These are phyloP conservation scores for Neonectria hederae DNA, from an alignment of 2,329 filamentous ascomycete species.

Conservation along the genomic window DNA sequence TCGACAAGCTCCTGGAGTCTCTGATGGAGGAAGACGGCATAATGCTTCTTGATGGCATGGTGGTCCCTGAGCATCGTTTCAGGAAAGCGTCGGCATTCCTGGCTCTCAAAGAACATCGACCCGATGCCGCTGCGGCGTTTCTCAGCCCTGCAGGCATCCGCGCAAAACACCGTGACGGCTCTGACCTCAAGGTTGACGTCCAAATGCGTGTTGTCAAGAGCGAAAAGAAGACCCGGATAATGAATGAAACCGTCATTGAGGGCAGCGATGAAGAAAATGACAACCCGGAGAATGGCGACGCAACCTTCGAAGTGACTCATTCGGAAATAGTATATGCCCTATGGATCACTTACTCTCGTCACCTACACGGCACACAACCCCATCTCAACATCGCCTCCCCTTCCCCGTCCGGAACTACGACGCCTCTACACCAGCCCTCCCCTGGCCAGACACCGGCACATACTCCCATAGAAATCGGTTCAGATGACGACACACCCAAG, in stretches of 20 bases:
- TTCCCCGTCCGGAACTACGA: constrained; percentile 69
- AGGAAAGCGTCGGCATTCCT: constrained; percentile 86
- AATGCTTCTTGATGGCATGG: constrained; percentile 88
- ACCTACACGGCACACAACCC: constrained; percentile 80
- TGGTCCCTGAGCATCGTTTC: constrained; percentile 96
- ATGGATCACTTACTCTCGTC: constrained; percentile 96
- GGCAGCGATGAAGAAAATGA: constrained; percentile 64
- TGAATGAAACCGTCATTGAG: constrained; percentile 73
- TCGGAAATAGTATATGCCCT: constrained; percentile 91
- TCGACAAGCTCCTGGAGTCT: constrained; percentile 83
- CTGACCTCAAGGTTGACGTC: constrained; percentile 91
- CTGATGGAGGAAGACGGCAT: constrained; percentile 89
- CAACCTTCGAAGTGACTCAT: constrained; percentile 59
- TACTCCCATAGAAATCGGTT: constrained; percentile 65
- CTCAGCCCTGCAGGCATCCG: constrained; percentile 84
- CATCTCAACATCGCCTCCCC: constrained; percentile 69
- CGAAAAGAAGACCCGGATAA: constrained; percentile 71
- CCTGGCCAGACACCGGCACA: constrained; percentile 74
- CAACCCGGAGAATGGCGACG: constrained; percentile 48
- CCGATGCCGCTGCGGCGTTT: constrained; percentile 82
- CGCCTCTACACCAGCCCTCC: constrained; percentile 80
- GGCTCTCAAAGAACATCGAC: constrained; percentile 82
- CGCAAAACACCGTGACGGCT: constrained; percentile 89
- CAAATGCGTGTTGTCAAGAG: constrained; percentile 97
- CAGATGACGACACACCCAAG: constrained; percentile 59